phyloP scores from a whole-genome alignment of 208 protist species.

The Leishmania gerbilli region DNA sequence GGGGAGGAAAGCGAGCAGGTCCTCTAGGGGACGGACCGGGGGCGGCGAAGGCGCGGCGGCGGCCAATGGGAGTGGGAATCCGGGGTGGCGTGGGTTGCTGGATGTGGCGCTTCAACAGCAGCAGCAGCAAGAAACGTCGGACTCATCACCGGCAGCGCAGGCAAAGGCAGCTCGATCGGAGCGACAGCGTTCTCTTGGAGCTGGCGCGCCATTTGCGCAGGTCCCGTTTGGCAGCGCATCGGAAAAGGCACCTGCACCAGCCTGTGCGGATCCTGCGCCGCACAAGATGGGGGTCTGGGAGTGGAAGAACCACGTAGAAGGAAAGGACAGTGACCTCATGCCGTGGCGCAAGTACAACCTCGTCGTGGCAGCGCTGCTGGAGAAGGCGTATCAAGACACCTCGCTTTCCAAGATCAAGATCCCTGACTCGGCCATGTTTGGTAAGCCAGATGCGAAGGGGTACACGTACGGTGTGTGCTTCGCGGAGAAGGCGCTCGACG shows the following conservation, averaged over 20 bases:
- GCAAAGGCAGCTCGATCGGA: conserved; percentile 5
- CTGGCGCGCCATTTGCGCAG: conserved; percentile 5
- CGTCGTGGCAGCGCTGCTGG: conserved; percentile 49
- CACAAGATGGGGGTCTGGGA: conserved; percentile 48
- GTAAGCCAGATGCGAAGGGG: conserved; percentile 1
- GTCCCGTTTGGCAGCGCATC: conserved; percentile 12
- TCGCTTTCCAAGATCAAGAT: conserved; percentile 29
- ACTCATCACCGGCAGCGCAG: background rate
- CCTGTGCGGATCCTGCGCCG: background rate
- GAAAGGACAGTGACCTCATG: conserved; percentile 35
- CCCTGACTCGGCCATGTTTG: conserved; percentile 39
- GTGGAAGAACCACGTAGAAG: conserved; percentile 54
- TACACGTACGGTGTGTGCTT: conserved; percentile 71
- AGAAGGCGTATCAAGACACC: conserved; percentile 41
- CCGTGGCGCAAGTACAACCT: conserved; percentile 57
- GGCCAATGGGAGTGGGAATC: background rate
- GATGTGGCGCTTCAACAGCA: conserved; percentile 42
- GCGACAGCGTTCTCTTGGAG: background rate
- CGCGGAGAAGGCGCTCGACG: conserved; percentile 37
- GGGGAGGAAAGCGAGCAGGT: background rate
- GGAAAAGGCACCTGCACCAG: background rate
- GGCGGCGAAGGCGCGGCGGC: background rate
- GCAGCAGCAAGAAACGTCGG: background rate
- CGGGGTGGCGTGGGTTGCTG: conserved; percentile 38
- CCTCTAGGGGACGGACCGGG: background rate